Percentiles rank a stretch among this genome's conserved stretches.
Conservation (phyloP, 768 basidiomycete species). For the Lentinus tigrinus region DNA sequence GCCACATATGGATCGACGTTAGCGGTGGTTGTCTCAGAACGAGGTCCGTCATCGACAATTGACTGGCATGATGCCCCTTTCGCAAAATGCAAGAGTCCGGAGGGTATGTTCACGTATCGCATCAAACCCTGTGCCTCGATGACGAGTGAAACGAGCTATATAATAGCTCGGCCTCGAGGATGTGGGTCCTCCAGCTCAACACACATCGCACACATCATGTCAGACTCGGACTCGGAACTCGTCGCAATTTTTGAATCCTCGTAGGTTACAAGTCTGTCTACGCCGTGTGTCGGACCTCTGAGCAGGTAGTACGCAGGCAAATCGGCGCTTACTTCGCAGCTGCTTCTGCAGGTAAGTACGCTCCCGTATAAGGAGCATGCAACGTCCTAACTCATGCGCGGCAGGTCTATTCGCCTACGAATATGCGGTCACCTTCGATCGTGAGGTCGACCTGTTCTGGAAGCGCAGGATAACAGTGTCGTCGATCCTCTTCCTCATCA, state of each 20-base stretch:
- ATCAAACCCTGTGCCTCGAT: too few species aligned
- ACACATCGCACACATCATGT: background rate
- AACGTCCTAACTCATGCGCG: background rate
- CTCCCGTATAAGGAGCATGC: background rate
- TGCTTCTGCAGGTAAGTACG: background rate
- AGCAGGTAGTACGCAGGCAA: background rate
- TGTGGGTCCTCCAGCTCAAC: too few species aligned
- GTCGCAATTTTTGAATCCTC: background rate
- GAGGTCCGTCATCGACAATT: too few species aligned
- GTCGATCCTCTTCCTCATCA: background rate
- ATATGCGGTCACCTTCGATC: background rate
- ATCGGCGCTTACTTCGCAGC: background rate
- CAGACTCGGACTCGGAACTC: background rate
- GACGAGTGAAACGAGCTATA: too few species aligned
- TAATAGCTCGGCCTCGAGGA: too few species aligned
- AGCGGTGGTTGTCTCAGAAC: too few species aligned
- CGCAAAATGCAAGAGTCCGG: too few species aligned
- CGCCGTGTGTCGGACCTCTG: background rate
- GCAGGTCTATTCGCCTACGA: background rate
- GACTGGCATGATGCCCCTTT: too few species aligned
- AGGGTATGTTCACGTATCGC: too few species aligned
- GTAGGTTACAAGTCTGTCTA: background rate
- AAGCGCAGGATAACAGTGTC: background rate
- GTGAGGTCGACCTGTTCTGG: background rate
- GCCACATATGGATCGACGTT: too few species aligned